phyloP scores from a whole-genome alignment of 805 yeast genomes.

The Kurtzmaniella cleridarum region DNA sequence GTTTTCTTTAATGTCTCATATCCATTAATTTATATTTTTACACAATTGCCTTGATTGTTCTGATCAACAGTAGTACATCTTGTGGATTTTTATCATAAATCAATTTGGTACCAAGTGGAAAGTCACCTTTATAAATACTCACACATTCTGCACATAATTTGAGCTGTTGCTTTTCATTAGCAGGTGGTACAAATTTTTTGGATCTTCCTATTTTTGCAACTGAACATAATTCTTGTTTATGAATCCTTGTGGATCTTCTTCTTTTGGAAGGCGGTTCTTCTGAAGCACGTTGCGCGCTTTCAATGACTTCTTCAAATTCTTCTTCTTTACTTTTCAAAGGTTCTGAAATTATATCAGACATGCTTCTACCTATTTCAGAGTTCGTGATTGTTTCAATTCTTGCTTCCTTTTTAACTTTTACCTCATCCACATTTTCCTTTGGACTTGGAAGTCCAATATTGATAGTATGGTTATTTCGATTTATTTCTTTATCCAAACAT shows the following conservation, averaged over 20 bases:
- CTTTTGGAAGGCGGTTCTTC: background rate
- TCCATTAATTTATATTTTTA: background rate
- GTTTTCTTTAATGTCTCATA: background rate
- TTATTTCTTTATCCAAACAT: slow-evolving; percentile 2
- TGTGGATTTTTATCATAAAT: slow-evolving; percentile 2
- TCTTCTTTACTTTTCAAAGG: slow-evolving; percentile 3
- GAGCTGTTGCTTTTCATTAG: slow-evolving; percentile 2
- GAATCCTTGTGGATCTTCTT: slow-evolving; percentile 5
- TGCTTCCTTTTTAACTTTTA: background rate
- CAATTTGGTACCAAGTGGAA: slow-evolving; percentile 1
- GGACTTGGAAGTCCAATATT: background rate
- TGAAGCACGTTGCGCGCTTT: background rate
- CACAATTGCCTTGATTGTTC: background rate
- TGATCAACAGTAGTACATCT: background rate
- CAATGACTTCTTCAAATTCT: slow-evolving; percentile 1
- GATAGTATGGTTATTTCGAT: background rate
- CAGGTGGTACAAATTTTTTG: background rate
- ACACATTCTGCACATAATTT: slow-evolving; percentile 3
- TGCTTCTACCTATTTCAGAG: background rate
- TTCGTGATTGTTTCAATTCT: background rate
- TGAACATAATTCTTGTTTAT: slow-evolving; percentile 1
- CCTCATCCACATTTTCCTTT: background rate
- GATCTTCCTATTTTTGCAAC: slow-evolving; percentile 1
- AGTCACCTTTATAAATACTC: slow-evolving; percentile 1
- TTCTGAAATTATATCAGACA: background rate